Evolutionary conservation across 169 alveolate species (phyloP).

Genomic region (Eimeria zaria): DNA sequence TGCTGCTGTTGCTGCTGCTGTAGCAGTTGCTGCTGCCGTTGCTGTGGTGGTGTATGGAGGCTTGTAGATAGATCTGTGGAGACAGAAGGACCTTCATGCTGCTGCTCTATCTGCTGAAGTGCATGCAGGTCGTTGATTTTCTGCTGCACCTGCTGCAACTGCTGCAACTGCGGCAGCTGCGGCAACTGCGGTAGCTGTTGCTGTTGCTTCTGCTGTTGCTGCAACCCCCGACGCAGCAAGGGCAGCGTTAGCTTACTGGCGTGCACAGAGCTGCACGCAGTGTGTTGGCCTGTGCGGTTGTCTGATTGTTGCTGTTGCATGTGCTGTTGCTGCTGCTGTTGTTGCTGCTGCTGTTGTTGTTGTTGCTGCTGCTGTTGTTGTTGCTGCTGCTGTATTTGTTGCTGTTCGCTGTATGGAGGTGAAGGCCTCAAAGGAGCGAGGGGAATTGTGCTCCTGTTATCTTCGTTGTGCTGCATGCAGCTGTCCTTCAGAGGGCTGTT

Average conservation of each 20-base stretch:
- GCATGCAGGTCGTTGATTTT: background rate
- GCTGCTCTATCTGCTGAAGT: conserved; percentile 1
- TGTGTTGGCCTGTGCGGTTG: background rate
- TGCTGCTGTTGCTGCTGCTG: conserved; percentile 20
- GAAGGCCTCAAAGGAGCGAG: background rate
- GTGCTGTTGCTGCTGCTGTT: too few relatives aligned
- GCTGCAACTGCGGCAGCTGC: too few relatives aligned
- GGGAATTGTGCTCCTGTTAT: background rate
- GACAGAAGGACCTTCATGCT: background rate
- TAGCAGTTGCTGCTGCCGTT: background rate
- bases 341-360: background rate
- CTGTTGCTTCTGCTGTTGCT: conserved; percentile 16
- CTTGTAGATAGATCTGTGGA: background rate
- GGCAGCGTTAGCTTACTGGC: background rate
- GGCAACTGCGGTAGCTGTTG: too few relatives aligned
- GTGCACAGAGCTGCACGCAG: conserved; percentile 12
- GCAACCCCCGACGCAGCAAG: background rate
- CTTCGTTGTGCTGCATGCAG: background rate
- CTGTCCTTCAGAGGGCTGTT: background rate
- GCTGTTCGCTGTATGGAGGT: background rate
- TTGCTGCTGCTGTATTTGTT: conserved; percentile 1
- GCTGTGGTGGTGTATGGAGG: background rate
- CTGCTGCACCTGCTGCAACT: conserved; percentile 28
- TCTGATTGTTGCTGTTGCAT: background rate
- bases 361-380: background rate